Evolutionary conservation across 148 eudicot genomes (phyloP), one percentile per base, ranked within the genome.

Genomic region (Fagopyrum esculentum): DNA sequence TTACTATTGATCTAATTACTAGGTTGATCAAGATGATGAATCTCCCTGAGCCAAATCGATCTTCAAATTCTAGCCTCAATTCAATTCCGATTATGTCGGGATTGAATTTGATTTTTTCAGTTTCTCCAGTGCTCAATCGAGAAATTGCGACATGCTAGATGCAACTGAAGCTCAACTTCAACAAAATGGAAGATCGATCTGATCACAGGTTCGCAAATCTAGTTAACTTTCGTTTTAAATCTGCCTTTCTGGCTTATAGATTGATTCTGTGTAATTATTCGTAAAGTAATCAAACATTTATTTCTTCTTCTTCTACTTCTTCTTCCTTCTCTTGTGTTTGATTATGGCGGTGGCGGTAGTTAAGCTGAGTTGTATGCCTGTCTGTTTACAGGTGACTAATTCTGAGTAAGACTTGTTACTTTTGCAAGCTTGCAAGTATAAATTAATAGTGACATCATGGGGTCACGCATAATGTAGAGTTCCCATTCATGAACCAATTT

Each of bases 41-140:
- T 60, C 66, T 22, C 22, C 29, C 66, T 60, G 4, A 9, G 66
- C 43, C 2, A 63, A 44, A 6, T 35, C 12, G 16, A 8, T 9
- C 1, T 60, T 60, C 15, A 60, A 60, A 22, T 60, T 35, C 5
- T 60, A 60, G 43, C 29, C 69, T 63, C 40, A 6, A 63, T 63
- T 30, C 45, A 11, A 63, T 63, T 16, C 69, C 69, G 66, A 26
- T 59, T 8, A 26, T 59, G 35, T 26, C 44, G 69, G 69, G 69
- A 13, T 64, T 13, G 71, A 66, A 35, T 40, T 66, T 22, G 71
- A 43, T 66, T 66, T 66, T 66, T 66, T 66, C 71, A 16, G 8
- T 66, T 66, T 66, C 71, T 66, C 71, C 0, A 15, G 46, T 5
- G 47, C 15, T 66, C 47, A 15, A 40, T 40, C 17, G 47, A 66